Evolutionary conservation across 2,329 filamentous ascomycete species (phyloP).

Genomic region (Aspergillus tanneri): DNA sequence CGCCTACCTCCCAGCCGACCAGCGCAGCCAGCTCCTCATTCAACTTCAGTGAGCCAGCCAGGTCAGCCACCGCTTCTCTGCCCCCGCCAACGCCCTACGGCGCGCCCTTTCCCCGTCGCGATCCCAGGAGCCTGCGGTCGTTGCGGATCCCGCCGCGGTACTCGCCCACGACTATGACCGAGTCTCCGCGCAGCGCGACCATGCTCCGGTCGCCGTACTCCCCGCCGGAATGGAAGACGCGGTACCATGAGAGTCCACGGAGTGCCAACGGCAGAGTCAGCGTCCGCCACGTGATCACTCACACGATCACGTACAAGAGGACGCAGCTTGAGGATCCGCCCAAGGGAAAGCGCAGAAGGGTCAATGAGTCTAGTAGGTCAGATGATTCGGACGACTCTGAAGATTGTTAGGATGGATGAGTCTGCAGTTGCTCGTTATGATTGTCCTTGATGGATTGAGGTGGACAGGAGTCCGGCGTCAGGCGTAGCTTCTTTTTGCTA

Average conservation of each 20-base stretch:
- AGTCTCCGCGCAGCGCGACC: conserved; percentile 67
- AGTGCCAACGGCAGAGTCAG: conserved; percentile 62
- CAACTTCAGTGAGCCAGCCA: conserved; percentile 57
- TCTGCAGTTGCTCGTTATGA: too few relatives aligned
- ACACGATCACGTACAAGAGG: conserved; percentile 83
- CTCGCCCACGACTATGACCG: conserved; percentile 54
- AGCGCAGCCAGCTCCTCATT: conserved; percentile 41
- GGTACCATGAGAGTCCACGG: conserved; percentile 61
- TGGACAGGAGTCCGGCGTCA: conserved; percentile 8
- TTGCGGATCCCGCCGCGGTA: conserved; percentile 70
- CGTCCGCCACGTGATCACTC: conserved; percentile 88
- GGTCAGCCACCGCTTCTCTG: conserved; percentile 59
- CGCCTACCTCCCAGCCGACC: conserved; percentile 40
- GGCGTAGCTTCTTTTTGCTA: conserved; percentile 1
- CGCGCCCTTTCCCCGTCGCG: conserved; percentile 57
- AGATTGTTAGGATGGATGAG: background rate
- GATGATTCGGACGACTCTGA: background rate
- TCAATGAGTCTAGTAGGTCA: conserved; percentile 8
- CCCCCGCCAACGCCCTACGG: conserved; percentile 61
- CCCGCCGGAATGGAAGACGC: conserved; percentile 74
- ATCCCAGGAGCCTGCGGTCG: conserved; percentile 56
- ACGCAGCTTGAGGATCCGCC: conserved; percentile 79
- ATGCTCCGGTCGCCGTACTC: conserved; percentile 61
- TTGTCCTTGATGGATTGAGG: too few relatives aligned
- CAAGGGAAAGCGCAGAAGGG: conserved; percentile 86